phyloP scores from a whole-genome alignment of 2,329 filamentous ascomycete species.

The Penicillium brevicompactum region DNA sequence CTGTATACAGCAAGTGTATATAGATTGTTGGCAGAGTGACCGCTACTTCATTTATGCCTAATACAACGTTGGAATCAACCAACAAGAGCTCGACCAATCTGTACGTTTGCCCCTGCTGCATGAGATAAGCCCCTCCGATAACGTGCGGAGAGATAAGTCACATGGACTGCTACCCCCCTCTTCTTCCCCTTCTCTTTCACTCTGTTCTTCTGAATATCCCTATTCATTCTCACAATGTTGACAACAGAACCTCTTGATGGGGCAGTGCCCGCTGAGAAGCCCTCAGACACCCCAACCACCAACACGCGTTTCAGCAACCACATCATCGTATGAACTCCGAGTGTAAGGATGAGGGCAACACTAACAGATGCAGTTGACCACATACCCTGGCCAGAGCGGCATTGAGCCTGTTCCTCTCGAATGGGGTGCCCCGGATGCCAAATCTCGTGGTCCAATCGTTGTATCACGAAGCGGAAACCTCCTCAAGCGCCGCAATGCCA shows the following conservation, averaged over 20 bases:
- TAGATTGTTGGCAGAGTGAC: neutral
- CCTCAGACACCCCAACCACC: constrained; percentile 20
- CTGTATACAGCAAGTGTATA: neutral
- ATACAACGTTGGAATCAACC: constrained; percentile 2
- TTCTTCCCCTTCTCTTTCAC: neutral
- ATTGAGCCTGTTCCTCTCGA: constrained; percentile 87
- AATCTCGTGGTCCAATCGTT: constrained; percentile 80
- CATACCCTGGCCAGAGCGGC: constrained; percentile 90
- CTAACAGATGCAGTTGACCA: constrained; percentile 57
- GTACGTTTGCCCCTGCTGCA: neutral
- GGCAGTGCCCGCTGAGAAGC: constrained; percentile 3
- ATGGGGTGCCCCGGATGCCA: constrained; percentile 80
- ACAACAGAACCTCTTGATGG: constrained; percentile 23
- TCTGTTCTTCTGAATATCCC: neutral
- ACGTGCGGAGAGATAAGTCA: constrained; percentile 35
- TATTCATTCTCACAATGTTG: constrained; percentile 17
- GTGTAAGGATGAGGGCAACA: neutral
- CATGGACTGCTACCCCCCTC: constrained; percentile 18
- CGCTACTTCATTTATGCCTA: neutral
- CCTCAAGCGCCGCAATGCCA: constrained; percentile 51
- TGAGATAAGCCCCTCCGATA: constrained; percentile 22
- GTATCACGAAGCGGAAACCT: constrained; percentile 56
- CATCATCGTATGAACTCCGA: constrained; percentile 32
- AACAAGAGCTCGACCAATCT: neutral
- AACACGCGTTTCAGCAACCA: constrained; percentile 35